These are phyloP conservation scores for Xylaria venustula DNA, from an alignment of 495 filamentous ascomycete genomes.

Conservation along the genomic window DNA sequence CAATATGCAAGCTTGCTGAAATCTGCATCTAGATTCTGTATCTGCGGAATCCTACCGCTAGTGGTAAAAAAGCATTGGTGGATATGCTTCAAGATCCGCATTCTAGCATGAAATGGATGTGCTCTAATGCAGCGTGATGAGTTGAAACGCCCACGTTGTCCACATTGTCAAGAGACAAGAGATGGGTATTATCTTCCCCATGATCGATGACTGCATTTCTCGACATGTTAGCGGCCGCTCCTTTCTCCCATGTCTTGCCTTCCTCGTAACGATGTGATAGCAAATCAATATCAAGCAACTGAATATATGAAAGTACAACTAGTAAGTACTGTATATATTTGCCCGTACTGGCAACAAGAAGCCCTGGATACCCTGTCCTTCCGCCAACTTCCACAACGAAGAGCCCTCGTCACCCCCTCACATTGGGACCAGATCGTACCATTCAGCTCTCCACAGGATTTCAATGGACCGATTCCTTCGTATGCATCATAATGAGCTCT, in stretches of 20 bases:
- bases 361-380: background rate
- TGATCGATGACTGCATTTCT: background rate
- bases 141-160: background rate
- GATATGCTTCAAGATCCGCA: background rate
- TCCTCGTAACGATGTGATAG: background rate
- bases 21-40: background rate
- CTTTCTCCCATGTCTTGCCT: background rate
- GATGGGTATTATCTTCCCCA: background rate
- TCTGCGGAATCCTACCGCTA: constrained; percentile 1
- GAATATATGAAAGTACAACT: background rate
- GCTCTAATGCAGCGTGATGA: background rate
- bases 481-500: background rate
- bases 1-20: background rate
- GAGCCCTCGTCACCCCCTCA: background rate
- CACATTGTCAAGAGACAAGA: background rate
- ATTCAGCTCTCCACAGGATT: background rate
- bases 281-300: background rate
- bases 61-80: background rate
- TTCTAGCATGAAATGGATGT: background rate
- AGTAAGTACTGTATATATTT: background rate
- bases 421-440: background rate
- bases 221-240: background rate
- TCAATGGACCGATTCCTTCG: background rate
- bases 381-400: background rate
- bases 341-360: background rate